A percentile compares a stretch with the other conserved stretches of the same genome.
Conservation (phyloP, 345 rosid genomes). For the Linum trigynum region DNA sequence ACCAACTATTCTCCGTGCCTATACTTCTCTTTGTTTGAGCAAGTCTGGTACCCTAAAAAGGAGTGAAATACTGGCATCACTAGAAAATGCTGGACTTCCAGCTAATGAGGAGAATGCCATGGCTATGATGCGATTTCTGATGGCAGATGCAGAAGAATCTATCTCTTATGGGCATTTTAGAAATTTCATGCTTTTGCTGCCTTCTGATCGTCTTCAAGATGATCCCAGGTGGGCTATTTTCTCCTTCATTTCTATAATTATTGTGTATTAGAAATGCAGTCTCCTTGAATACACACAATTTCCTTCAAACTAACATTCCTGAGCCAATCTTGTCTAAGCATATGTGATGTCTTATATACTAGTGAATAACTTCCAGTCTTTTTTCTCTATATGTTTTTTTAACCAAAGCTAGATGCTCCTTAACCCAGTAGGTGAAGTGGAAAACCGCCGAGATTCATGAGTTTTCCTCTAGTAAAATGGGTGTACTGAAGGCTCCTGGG, state of each 20-base stretch:
- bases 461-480: too few species aligned
- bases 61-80: conserved; percentile 90
- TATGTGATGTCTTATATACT: too few species aligned
- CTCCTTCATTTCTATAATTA: neutral
- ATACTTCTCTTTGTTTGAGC: conserved; percentile 84
- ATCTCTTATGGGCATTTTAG: conserved; percentile 95
- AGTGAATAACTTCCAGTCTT: too few species aligned
- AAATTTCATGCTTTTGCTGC: conserved; percentile 90
- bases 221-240: conserved; percentile 70
- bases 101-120: conserved; percentile 92
- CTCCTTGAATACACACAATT: too few species aligned
- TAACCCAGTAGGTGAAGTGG: too few species aligned
- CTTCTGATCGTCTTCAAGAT: conserved; percentile 85
- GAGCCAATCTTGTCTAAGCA: too few species aligned
- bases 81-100: conserved; percentile 84
- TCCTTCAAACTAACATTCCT: too few species aligned
- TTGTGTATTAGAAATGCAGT: neutral
- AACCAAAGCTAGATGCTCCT: too few species aligned
- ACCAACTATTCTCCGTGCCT: conserved; percentile 94
- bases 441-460: too few species aligned
- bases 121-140: conserved; percentile 93
- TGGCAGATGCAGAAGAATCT: conserved; percentile 83
- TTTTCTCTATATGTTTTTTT: too few species aligned
- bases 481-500: too few species aligned
- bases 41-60: conserved; percentile 93